A percentile compares a stretch with the other conserved stretches of the same genome.
phyloP scores from a whole-genome alignment of 2,329 filamentous ascomycete species.

The Hirsutella rhossiliensis region DNA sequence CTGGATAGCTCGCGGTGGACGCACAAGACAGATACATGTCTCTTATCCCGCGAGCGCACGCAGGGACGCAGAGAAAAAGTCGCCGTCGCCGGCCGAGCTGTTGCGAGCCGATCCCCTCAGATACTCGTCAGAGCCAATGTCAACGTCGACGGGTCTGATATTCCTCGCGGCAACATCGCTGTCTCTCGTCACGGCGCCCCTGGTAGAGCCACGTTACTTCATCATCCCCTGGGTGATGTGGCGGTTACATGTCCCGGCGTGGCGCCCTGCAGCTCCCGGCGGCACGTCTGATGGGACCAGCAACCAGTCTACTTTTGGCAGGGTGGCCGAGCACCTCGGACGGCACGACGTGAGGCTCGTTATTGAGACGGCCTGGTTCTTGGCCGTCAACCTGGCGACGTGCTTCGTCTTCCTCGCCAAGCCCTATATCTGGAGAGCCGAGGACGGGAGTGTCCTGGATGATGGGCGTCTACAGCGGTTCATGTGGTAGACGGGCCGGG shows the following conservation, averaged over 20 bases:
- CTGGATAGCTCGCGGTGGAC: not conserved
- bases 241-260: slow-evolving; percentile 63
- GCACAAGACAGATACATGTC: slow-evolving; percentile 1
- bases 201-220: slow-evolving; percentile 94
- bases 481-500: slow-evolving; percentile 51
- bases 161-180: slow-evolving; percentile 59
- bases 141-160: slow-evolving; percentile 41
- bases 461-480: slow-evolving; percentile 57
- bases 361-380: slow-evolving; percentile 58
- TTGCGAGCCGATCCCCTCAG: slow-evolving; percentile 12
- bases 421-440: slow-evolving; percentile 53
- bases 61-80: not conserved
- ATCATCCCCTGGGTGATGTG: slow-evolving; percentile 93
- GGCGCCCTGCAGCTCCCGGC: slow-evolving; percentile 15
- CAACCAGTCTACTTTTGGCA: not conserved
- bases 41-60: not conserved
- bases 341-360: slow-evolving; percentile 34
- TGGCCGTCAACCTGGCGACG: slow-evolving; percentile 51
- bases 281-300: not conserved
- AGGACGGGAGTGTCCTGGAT: slow-evolving; percentile 39
- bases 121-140: slow-evolving; percentile 18
- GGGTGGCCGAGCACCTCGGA: slow-evolving; percentile 4
- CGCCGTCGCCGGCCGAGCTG: slow-evolving; percentile 1
- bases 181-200: slow-evolving; percentile 74
- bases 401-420: slow-evolving; percentile 59